Evolutionary conservation across 129 eudicot species (phyloP), one percentile per base, ranked within the genome.

Genomic region (Heracleum sosnowskyi): DNA sequence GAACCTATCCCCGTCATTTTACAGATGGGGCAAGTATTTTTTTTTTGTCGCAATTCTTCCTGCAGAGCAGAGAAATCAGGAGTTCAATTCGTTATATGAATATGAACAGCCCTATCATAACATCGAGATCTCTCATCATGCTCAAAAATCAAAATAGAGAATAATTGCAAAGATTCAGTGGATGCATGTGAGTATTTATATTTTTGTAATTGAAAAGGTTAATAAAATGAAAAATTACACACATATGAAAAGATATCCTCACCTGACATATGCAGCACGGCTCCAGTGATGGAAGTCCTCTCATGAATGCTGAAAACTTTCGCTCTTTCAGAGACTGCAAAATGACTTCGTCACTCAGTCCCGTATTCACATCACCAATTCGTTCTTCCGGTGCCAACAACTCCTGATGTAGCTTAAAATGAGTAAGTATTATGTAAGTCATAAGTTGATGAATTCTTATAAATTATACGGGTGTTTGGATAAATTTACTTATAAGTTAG

Each of bases 11-110:
- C 98, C 22, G 97, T 86, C 89, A 82, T 90, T 82, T 95, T 95
- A 85, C 98, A 95, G 76, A 95, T 88, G 74, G 98, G 98, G 85
- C 98, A 95, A 18, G 89, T 49, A 83, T 95, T 95, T 86, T 95
- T 95, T 85, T 86, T 35, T n/a, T n/a, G n/a, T n/a, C n/a, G n/a
- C n/a, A n/a, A 91, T 47, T 86, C 97, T 88, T 95, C 98, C 98
- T 95, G 96, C 80, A 51, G n/a, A n/a, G n/a, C n/a, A n/a, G 36
- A 39, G 47, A 69, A 78, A 18, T 26, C 9, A n/a, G 33, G 22
- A 73, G 53, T 47, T 74, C 60, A 73, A 44, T 9, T 5, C 31
- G 16, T 1, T 1, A 16, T 34, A 2, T 68, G 24, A 3, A 68
- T 33, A 33, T 34, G 73, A 68, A 68, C 73, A 9, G 3, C 11